phyloP scores from a whole-genome alignment of 441 rosid genomes.

The Populus hybrid region DNA sequence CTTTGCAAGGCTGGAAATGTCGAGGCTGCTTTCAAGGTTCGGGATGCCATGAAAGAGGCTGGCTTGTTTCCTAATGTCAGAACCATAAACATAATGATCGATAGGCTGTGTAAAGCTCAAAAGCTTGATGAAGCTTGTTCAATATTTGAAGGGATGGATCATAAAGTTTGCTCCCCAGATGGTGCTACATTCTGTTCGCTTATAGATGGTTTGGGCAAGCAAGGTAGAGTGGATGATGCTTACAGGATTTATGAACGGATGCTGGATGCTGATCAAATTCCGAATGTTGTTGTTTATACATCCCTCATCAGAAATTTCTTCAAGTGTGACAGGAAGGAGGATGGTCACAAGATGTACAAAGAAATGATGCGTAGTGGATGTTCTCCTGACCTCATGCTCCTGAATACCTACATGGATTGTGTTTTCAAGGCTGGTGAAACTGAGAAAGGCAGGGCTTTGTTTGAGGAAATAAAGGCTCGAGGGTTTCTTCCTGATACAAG shows the following conservation, averaged over 20 bases:
- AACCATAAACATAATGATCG: slow-evolving; percentile 90
- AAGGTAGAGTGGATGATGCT: slow-evolving; percentile 84
- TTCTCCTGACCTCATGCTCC: slow-evolving; percentile 73
- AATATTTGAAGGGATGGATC: slow-evolving; percentile 71
- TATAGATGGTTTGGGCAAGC: slow-evolving; percentile 86
- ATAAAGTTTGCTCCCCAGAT: slow-evolving; percentile 65
- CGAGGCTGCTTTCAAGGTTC: slow-evolving; percentile 62
- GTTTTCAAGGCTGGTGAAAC: slow-evolving; percentile 85
- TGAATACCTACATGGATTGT: slow-evolving; percentile 90
- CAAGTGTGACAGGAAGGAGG: slow-evolving; percentile 73
- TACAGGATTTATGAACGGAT: slow-evolving; percentile 79
- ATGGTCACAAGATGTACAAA: slow-evolving; percentile 91
- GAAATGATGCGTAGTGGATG: slow-evolving; percentile 74
- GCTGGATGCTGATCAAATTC: slow-evolving; percentile 59
- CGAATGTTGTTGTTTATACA: slow-evolving; percentile 70
- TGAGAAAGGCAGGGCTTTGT: slow-evolving; percentile 79
- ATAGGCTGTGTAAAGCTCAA: slow-evolving; percentile 83
- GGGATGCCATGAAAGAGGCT: slow-evolving; percentile 77
- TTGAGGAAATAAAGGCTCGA: slow-evolving; percentile 62
- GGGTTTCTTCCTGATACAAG: slow-evolving; percentile 73
- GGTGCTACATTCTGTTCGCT: slow-evolving; percentile 84
- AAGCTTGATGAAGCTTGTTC: slow-evolving; percentile 80
- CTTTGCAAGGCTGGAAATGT: slow-evolving; percentile 72
- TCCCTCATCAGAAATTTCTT: slow-evolving; percentile 83
- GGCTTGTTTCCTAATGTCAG: slow-evolving; percentile 80